Evolutionary conservation across 2,329 filamentous ascomycete genomes (phyloP), one percentile per base, ranked within the genome.

Genomic region (Lojkania enalia): DNA sequence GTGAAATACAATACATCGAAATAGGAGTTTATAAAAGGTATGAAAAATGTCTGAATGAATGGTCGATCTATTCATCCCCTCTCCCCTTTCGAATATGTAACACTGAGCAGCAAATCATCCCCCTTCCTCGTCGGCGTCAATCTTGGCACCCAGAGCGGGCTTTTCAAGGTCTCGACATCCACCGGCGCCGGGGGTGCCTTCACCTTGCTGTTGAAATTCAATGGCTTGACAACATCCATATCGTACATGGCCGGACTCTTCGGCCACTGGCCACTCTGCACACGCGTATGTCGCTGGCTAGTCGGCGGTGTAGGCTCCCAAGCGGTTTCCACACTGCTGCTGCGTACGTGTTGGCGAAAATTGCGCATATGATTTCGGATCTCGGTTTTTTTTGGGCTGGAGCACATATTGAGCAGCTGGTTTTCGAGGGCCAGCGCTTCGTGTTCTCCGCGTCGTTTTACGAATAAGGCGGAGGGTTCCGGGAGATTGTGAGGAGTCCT

Each of bases 61-160:
- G n/a, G n/a, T n/a, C n/a, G n/a, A n/a, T n/a, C n/a, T n/a, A n/a
- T n/a, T n/a, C n/a, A n/a, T n/a, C n/a, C n/a, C n/a, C n/a, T n/a
- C n/a, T n/a, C 7, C 9, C 30, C 9, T 15, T 51, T 49, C 9
- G 54, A 55, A 48, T 61, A 63, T 30, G 51, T 49, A n/a, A 77
- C 74, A 23, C 63, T 64, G 32, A 77, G 59, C 30, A 79, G 85
- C 47, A 88, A 60, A 61, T 88, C 84, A 19, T 85, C 81, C 0
- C 86, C 85, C 37, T 82, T 76, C 48, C 83, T 72, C 44, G 82
- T 84, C 2, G 86, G 86, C 35, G 85, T 88, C 56, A 88, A 59
- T 53, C 77, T 79, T 2, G 84, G 84, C 54, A 83, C 74, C 82
- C 83, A 85, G 1, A 76, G 76, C 0, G 82, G 82, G 43, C 67